A percentile compares a stretch with the other conserved stretches of the same genome.
phyloP scores from a whole-genome alignment of 352 stramenopile genomes.

The Phytopythium vexans region DNA sequence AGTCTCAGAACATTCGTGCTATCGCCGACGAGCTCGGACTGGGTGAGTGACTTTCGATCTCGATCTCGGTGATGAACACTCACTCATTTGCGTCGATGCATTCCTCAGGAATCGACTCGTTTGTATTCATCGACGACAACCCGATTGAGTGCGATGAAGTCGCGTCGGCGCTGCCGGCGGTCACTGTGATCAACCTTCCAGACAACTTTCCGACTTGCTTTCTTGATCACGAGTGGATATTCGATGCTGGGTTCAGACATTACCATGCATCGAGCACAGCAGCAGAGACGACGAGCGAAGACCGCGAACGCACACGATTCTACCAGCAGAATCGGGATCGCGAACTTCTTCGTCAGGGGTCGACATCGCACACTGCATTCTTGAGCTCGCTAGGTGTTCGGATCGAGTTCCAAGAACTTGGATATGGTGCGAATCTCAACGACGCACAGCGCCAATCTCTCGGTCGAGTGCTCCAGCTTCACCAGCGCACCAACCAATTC shows the following conservation, averaged over 20 bases:
- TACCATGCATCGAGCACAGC: constrained; percentile 3
- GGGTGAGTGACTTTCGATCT: constrained; percentile 11
- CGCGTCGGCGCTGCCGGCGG: constrained; percentile 29
- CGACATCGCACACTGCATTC: constrained; percentile 47
- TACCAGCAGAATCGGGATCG: constrained; percentile 59
- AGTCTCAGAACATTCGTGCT: constrained; percentile 54
- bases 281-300: constrained; percentile 31
- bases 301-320: constrained; percentile 41
- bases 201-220: constrained; percentile 25
- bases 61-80: background rate
- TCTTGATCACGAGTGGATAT: constrained; percentile 51
- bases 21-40: constrained; percentile 55
- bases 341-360: constrained; percentile 21
- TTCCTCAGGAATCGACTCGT: constrained; percentile 44
- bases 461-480: constrained; percentile 51
- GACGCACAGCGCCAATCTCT: constrained; percentile 11
- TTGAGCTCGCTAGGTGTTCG: constrained; percentile 64
- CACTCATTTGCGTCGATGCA: background rate
- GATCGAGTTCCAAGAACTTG: constrained; percentile 58
- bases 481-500: constrained; percentile 74
- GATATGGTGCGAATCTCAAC: background rate
- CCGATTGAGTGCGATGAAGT: constrained; percentile 70
- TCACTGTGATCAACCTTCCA: constrained; percentile 50
- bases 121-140: constrained; percentile 77
- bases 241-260: constrained; percentile 24